phyloP scores from a whole-genome alignment of 257 asterid species.

The Galeopsis tetrahit region DNA sequence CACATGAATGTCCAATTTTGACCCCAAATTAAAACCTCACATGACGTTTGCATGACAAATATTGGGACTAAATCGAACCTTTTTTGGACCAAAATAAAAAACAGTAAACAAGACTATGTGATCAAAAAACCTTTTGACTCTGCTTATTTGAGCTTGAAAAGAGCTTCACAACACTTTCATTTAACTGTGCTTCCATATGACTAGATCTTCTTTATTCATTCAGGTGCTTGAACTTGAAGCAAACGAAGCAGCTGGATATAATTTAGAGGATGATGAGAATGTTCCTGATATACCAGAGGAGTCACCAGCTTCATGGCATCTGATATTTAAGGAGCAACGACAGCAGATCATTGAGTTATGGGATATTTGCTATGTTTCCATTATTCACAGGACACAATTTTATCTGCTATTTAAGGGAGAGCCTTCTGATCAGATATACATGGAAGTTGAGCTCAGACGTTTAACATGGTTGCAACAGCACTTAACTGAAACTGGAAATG shows the following conservation, averaged over 20 bases:
- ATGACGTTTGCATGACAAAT: no score
- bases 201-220: slow-evolving; percentile 8
- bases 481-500: slow-evolving; percentile 72
- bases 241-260: slow-evolving; percentile 87
- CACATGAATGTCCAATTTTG: no score
- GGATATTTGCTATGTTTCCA: slow-evolving; percentile 87
- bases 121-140: no score
- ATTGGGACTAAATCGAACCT: no score
- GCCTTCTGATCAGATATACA: slow-evolving; percentile 83
- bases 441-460: slow-evolving; percentile 94
- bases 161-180: no score
- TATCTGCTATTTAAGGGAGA: slow-evolving; percentile 90
- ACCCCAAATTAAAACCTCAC: no score
- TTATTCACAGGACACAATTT: slow-evolving; percentile 89
- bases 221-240: slow-evolving; percentile 97
- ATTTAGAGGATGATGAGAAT: slow-evolving; percentile 63
- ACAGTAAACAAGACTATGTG: no score
- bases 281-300: slow-evolving; percentile 60
- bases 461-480: slow-evolving; percentile 90
- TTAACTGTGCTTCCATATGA: not conserved
- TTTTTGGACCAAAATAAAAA: no score
- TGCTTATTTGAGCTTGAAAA: no score
- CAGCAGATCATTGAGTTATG: slow-evolving; percentile 89
- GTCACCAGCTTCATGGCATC: slow-evolving; percentile 80
- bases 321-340: slow-evolving; percentile 70